A percentile compares a stretch with the other conserved stretches of the same genome.
phyloP scores from a whole-genome alignment of 208 protist genomes.

The Trypanosomatidae sp. region DNA sequence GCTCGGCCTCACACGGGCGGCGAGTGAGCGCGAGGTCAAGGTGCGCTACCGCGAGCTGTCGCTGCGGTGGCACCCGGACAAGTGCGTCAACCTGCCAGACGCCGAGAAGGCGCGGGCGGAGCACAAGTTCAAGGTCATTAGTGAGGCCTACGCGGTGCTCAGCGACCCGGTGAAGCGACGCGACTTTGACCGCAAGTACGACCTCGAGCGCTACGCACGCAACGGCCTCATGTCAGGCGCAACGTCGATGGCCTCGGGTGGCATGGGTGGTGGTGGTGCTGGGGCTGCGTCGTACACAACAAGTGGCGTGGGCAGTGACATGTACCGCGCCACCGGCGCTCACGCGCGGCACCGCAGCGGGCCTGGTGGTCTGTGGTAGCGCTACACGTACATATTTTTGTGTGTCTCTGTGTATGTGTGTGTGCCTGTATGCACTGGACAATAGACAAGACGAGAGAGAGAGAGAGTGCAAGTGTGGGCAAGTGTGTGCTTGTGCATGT shows the following conservation, averaged over 20 bases:
- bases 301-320: too few species aligned
- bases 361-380: slow-evolving; percentile 41
- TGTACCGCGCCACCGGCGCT: too few species aligned
- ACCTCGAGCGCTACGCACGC: slow-evolving; percentile 34
- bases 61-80: slow-evolving; percentile 85
- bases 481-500: too few species aligned
- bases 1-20: slow-evolving; percentile 49
- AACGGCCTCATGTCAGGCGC: too few species aligned
- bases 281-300: too few species aligned
- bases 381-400: too few species aligned
- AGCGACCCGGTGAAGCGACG: slow-evolving; percentile 55
- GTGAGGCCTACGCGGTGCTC: slow-evolving; percentile 69
- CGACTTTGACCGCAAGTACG: slow-evolving; percentile 74
- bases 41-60: slow-evolving; percentile 81
- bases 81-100: slow-evolving; percentile 57
- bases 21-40: slow-evolving; percentile 73
- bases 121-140: slow-evolving; percentile 87
- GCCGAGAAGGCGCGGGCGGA: slow-evolving; percentile 60
- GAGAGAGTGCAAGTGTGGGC: too few species aligned
- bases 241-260: too few species aligned
- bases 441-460: too few species aligned
- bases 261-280: too few species aligned
- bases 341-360: slow-evolving; percentile 22
- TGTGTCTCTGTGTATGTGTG: too few species aligned
- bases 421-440: too few species aligned